phyloP scores from a whole-genome alignment of 164 flowering plant genomes.

The Magnolia sinica region DNA sequence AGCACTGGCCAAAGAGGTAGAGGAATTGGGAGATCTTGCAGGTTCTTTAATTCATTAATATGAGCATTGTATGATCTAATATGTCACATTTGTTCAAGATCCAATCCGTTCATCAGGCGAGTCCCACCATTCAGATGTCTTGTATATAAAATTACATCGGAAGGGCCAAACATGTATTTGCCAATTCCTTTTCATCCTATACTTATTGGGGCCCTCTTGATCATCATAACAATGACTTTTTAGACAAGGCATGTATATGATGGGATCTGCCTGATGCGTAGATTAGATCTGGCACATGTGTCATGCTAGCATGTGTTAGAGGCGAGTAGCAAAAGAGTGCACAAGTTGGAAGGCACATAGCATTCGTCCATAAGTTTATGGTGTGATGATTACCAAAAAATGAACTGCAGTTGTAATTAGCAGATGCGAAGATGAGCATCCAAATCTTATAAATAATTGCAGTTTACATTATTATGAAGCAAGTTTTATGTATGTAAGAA shows the following conservation, averaged over 20 bases:
- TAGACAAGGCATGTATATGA: background rate
- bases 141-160: background rate
- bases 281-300: background rate
- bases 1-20: conserved; percentile 52
- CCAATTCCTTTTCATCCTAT: background rate
- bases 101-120: background rate
- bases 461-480: too few species aligned
- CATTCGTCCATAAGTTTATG: background rate
- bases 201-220: background rate
- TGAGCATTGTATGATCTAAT: background rate
- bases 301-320: background rate
- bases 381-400: background rate
- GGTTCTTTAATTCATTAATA: conserved; percentile 15
- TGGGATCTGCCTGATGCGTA: background rate
- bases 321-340: background rate
- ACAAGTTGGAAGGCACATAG: background rate
- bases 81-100: background rate
- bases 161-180: background rate
- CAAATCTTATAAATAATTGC: too few species aligned
- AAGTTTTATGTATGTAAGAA: too few species aligned
- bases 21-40: conserved; percentile 56
- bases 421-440: background rate
- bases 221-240: background rate
- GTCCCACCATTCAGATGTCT: background rate
- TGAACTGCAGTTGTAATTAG: background rate